Evolutionary conservation across 2,329 filamentous ascomycete species (phyloP).

Genomic region (Mycocentrospora acerina): DNA sequence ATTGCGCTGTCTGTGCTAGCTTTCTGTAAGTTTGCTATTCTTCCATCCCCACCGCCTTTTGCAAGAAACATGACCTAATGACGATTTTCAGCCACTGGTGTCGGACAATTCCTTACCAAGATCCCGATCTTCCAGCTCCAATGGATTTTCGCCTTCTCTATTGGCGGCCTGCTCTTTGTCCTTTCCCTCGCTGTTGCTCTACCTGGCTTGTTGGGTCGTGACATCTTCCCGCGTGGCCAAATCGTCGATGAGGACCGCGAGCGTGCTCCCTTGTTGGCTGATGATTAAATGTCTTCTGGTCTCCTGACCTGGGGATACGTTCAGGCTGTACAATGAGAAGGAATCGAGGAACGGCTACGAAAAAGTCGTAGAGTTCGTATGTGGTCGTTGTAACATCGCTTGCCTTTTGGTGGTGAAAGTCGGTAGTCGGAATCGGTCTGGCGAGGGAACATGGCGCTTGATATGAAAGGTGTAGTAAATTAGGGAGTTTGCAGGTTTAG

Average conservation of each 20-base stretch:
- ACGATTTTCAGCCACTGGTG: constrained; percentile 60
- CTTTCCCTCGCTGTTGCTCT: constrained; percentile 65
- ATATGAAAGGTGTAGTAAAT: no score
- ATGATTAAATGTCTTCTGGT: constrained; percentile 15
- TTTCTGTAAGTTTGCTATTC: constrained; percentile 57
- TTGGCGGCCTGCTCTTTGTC: constrained; percentile 74
- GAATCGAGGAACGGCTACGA: no score
- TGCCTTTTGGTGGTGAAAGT: no score
- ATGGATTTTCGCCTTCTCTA: constrained; percentile 89
- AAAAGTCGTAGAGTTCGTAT: no score
- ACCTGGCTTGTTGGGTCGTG: constrained; percentile 62
- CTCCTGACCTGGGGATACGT: no score
- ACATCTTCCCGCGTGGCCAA: constrained; percentile 52
- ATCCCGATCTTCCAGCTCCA: constrained; percentile 75
- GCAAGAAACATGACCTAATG: constrained; percentile 1
- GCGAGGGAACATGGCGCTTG: no score
- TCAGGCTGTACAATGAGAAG: no score
- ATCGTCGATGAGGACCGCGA: constrained; percentile 54
- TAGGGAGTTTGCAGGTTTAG: no score
- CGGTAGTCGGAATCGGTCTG: not conserved
- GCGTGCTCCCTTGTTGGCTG: constrained; percentile 54
- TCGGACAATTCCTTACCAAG: constrained; percentile 73
- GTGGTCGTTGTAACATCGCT: no score
- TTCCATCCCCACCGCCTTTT: not conserved
- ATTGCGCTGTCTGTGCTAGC: constrained; percentile 74